phyloP scores from a whole-genome alignment of 139 green algal species.

The Picochlorum sp. region DNA sequence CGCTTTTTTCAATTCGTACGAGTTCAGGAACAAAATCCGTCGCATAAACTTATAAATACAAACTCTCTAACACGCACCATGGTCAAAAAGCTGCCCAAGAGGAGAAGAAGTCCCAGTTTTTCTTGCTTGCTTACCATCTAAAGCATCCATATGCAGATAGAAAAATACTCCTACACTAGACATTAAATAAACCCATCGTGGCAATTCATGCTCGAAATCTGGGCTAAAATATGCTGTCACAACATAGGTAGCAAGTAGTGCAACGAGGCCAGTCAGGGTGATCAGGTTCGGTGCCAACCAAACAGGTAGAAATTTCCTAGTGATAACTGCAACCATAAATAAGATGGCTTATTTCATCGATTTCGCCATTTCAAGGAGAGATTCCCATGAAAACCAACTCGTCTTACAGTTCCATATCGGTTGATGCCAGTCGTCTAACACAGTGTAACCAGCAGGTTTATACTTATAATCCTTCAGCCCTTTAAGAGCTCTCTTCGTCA shows the following conservation, averaged over 20 bases:
- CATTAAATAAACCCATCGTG: constrained; percentile 52
- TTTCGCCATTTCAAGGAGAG: not conserved
- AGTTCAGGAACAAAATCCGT: too few relatives aligned
- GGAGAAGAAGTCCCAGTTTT: constrained; percentile 76
- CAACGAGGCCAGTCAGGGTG: constrained; percentile 60
- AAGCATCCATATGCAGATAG: constrained; percentile 81
- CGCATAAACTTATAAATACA: too few relatives aligned
- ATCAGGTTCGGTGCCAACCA: constrained; percentile 95
- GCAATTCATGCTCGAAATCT: constrained; percentile 40
- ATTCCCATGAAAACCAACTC: not conserved
- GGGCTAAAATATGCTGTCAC: constrained; percentile 41
- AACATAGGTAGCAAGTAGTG: constrained; percentile 47
- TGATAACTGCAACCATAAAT: constrained; percentile 11
- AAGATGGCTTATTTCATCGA: too few relatives aligned
- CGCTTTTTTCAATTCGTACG: constrained; percentile 1
- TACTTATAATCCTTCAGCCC: constrained; percentile 72
- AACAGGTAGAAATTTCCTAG: constrained; percentile 40
- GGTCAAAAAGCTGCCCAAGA: constrained; percentile 94
- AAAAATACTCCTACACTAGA: constrained; percentile 23
- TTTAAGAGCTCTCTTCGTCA: constrained; percentile 39
- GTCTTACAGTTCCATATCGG: constrained; percentile 73
- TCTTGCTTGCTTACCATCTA: constrained; percentile 92
- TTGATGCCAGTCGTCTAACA: constrained; percentile 63
- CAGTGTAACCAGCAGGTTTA: constrained; percentile 71
- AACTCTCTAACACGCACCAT: too few relatives aligned